Evolutionary conservation across 73 alveolate genomes (phyloP), one percentile per base, ranked within the genome.

Genomic region (Uronychia setigera): DNA sequence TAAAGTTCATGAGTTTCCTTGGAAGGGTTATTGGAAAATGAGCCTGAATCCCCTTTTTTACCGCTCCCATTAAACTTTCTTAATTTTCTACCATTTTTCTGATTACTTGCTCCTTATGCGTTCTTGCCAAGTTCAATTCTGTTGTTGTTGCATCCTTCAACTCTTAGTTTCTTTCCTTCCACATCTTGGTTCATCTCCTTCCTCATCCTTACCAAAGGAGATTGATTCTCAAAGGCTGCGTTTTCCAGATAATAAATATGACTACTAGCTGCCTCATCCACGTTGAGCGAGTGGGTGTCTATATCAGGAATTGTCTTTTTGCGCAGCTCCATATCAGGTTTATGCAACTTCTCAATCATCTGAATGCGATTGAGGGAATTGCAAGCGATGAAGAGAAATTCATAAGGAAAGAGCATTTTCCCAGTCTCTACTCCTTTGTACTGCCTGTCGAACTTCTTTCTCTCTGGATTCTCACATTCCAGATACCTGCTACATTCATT

Each of bases 321-420:
- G n/a, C 67, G 5, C 67, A 46, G 67, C n/a, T 11, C n/a, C 59
- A 76, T 28, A 5, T 76, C 32, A 28, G 81, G 81, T 25, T 76
- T 28, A 30, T 76, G 81, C 59, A 76, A 30, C 29, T 27, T 26
- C 32, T 76, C 58, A 31, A 87, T 87, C 77, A 87, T 28, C 67
- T 87, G 84, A 28, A 35, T 35, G 1, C 93, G 19, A 58, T 81
- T 75, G 0, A 60, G 1, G 77, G 86, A n/a, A 35, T 87, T 87
- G 81, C 93, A 87, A 1, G 80, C 60, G 9, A 87, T 29, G 79
- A 87, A 87, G 77, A 87, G 46, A 59, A 87, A 87, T 74, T 87
- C 93, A 74, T 87, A 80, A 26, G 89, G 88, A 35, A 87, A 87
- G 31, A 87, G 83, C 59, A 14, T 80, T 25, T 87, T 86, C 75